Conservation (phyloP, 805 yeast species). For the Candida khao-thaluensis region DNA sequence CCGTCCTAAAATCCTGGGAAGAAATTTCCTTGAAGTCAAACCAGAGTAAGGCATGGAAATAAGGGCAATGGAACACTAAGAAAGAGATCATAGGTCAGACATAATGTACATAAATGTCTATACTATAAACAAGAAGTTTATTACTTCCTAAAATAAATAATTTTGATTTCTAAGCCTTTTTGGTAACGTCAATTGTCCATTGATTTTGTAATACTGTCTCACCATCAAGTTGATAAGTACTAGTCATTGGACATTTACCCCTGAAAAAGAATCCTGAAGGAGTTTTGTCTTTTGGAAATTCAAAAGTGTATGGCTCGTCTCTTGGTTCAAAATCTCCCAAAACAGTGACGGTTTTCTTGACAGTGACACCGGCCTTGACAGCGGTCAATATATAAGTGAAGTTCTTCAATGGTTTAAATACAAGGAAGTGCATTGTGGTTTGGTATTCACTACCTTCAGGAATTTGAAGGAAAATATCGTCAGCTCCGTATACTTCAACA, state of each 20-base stretch:
- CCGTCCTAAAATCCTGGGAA: too few relatives aligned
- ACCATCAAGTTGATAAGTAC: constrained; percentile 34
- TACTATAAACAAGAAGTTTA: too few relatives aligned
- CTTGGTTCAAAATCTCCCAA: constrained; percentile 36
- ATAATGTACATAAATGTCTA: too few relatives aligned
- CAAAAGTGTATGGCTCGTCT: constrained; percentile 30
- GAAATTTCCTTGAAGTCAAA: too few relatives aligned
- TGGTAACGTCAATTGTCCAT: constrained; percentile 38
- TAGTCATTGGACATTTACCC: constrained; percentile 30
- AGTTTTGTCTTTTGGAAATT: constrained; percentile 34
- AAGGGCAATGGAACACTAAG: too few relatives aligned
- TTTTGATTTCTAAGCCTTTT: too few relatives aligned
- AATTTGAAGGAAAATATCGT: constrained; percentile 27
- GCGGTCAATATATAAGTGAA: constrained; percentile 36
- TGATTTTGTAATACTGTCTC: constrained; percentile 26
- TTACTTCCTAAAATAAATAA: too few relatives aligned
- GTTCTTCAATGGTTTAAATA: constrained; percentile 26
- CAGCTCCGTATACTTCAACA: constrained; percentile 29
- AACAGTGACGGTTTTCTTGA: constrained; percentile 27
- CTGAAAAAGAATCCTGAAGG: constrained; percentile 41
- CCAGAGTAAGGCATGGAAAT: too few relatives aligned
- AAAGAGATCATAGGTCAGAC: too few relatives aligned
- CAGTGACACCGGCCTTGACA: constrained; percentile 34
- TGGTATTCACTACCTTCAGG: constrained; percentile 38
- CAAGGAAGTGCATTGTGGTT: constrained; percentile 34